Evolutionary conservation across 2,329 filamentous ascomycete genomes (phyloP), one percentile per base, ranked within the genome.

Genomic region (Aspergillus quadricinctus): DNA sequence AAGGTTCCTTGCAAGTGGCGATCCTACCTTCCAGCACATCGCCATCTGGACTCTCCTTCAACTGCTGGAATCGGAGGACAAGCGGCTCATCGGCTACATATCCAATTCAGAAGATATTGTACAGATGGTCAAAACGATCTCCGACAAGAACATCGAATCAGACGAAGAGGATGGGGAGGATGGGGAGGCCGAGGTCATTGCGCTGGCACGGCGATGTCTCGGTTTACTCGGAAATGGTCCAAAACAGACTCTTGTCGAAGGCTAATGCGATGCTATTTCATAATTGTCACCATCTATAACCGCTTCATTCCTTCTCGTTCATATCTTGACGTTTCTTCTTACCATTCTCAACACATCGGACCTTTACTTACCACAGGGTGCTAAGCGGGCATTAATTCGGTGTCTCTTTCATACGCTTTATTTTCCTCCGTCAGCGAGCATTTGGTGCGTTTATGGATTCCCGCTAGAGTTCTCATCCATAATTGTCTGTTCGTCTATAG

Each of bases 21-120:
- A 99, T 70, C 87, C 94, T 0, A 99, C 94, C 0, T 99, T 99
- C 81, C 94, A 99, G 75, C 94, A 99, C 72, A 99, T 99, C 69
- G 94, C 94, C 51, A 96, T 97, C 61, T 99, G 94, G 94, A 99
- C 94, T 1, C 78, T 99, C 49, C 83, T 99, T 3, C 94, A 99
- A 71, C 83, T 99, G 4, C 87, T 99, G 51, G 94, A 99, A 75
- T 97, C 93, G 0, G 92, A 96, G 72, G 93, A 99, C 71, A 87
- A 89, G 75, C 88, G 86, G 54, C 81, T 99, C n/a, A 88, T 97
- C 61, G 87, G 87, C 50, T 85, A 91, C 50, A 97, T 99, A 64
- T 87, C 90, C 66, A 89, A 93, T 69, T 92, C 92, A 1, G 89
- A 93, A 61, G 91, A 96, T 63, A 89, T 99, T 63, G 89, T 97